Evolutionary conservation across 495 filamentous ascomycete species (phyloP).

Genomic region (Penicillium silybi): DNA sequence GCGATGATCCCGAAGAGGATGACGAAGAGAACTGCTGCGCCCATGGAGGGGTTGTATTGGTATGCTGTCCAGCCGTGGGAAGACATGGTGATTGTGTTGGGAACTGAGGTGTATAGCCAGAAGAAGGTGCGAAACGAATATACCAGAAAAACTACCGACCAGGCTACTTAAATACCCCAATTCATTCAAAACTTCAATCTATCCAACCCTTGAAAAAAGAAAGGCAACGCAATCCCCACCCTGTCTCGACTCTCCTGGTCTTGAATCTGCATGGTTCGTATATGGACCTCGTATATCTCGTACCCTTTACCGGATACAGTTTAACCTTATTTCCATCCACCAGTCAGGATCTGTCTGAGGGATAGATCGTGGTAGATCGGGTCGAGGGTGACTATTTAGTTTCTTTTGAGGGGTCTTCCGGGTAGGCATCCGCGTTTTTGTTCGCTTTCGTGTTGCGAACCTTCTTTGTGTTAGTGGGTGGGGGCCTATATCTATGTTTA

Average conservation of each 20-base stretch:
- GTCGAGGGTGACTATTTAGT: background rate
- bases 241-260: background rate
- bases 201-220: background rate
- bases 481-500: too few species aligned
- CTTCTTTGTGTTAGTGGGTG: too few species aligned
- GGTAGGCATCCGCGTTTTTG: background rate
- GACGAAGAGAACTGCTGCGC: conserved; percentile 48
- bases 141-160: background rate
- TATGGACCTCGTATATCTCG: background rate
- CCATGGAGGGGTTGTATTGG: conserved; percentile 48
- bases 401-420: background rate
- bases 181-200: background rate
- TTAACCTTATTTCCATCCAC: background rate
- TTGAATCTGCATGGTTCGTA: background rate
- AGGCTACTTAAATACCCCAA: background rate
- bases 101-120: background rate
- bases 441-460: too few species aligned
- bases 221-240: background rate
- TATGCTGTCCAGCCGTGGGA: conserved; percentile 8
- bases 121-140: background rate
- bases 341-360: background rate
- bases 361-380: background rate
- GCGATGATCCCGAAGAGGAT: conserved; percentile 46
- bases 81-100: background rate
- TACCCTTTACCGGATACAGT: background rate